phyloP scores from a whole-genome alignment of 495 filamentous ascomycete species.

The Hypoxylon crocopeplum region DNA sequence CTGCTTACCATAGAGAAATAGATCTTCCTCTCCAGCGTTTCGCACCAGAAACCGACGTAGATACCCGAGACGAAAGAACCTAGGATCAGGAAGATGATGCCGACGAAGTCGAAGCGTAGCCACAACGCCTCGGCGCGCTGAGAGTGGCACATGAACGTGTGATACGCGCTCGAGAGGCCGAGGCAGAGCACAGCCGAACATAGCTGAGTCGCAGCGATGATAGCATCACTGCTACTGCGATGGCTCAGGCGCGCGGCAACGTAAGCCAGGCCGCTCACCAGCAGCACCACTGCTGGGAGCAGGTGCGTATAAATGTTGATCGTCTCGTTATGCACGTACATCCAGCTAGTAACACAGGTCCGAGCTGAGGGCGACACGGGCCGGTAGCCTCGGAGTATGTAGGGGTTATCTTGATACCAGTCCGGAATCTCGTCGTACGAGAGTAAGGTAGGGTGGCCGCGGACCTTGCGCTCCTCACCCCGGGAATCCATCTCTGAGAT shows the following conservation, averaged over 20 bases:
- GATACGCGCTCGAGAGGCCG: constrained; percentile 52
- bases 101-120: constrained; percentile 55
- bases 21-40: constrained; percentile 45
- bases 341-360: constrained; percentile 67
- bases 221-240: constrained; percentile 45
- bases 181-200: constrained; percentile 50
- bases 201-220: constrained; percentile 52
- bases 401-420: constrained; percentile 82
- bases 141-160: constrained; percentile 61
- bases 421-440: constrained; percentile 63
- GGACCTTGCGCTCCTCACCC: constrained; percentile 30
- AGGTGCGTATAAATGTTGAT: constrained; percentile 86
- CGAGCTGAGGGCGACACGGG: constrained; percentile 70
- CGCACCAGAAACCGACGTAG: constrained; percentile 59
- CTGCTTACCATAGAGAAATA: constrained; percentile 57
- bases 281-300: constrained; percentile 46
- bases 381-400: constrained; percentile 75
- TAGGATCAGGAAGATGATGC: constrained; percentile 55
- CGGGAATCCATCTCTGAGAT: constrained; percentile 21
- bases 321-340: constrained; percentile 84
- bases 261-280: constrained; percentile 34
- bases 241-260: constrained; percentile 22
- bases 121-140: constrained; percentile 45
- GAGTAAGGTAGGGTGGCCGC: constrained; percentile 36
- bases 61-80: constrained; percentile 58